A percentile compares a stretch with the other conserved stretches of the same genome.
These are phyloP conservation scores for Mycena maculata DNA, from an alignment of 768 basidiomycete genomes.

Conservation along the genomic window DNA sequence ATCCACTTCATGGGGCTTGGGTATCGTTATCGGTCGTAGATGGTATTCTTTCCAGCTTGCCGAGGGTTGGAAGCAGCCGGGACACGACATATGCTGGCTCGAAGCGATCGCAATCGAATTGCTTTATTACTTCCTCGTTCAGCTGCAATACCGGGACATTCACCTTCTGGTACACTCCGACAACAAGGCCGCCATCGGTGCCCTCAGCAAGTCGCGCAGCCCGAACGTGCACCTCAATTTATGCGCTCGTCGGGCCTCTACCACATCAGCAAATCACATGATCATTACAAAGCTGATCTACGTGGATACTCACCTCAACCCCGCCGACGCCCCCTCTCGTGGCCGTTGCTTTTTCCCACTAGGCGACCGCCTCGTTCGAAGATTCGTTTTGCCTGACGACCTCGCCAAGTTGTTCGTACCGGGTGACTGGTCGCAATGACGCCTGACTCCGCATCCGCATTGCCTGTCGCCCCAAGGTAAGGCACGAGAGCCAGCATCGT, in stretches of 20 bases:
- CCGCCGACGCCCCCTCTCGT: neutral
- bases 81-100: neutral
- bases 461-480: too few relatives aligned
- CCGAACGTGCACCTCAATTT: neutral
- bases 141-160: neutral
- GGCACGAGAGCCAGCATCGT: too few relatives aligned
- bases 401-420: neutral
- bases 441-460: too few relatives aligned
- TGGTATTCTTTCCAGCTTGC: conserved; percentile 1
- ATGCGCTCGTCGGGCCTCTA: neutral
- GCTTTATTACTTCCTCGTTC: neutral
- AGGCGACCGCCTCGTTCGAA: neutral
- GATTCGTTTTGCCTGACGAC: neutral
- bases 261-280: neutral
- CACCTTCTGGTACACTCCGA: neutral
- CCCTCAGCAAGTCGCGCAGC: neutral
- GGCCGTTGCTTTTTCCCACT: neutral
- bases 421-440: neutral
- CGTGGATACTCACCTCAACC: neutral
- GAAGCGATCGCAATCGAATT: neutral
- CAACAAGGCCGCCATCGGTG: neutral
- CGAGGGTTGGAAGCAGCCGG: neutral
- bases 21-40: neutral
- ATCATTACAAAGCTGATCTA: neutral
- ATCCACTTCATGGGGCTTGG: neutral